Conservation (phyloP, 1,284 basidiomycete genomes). For the Schizopora paradoxa region DNA sequence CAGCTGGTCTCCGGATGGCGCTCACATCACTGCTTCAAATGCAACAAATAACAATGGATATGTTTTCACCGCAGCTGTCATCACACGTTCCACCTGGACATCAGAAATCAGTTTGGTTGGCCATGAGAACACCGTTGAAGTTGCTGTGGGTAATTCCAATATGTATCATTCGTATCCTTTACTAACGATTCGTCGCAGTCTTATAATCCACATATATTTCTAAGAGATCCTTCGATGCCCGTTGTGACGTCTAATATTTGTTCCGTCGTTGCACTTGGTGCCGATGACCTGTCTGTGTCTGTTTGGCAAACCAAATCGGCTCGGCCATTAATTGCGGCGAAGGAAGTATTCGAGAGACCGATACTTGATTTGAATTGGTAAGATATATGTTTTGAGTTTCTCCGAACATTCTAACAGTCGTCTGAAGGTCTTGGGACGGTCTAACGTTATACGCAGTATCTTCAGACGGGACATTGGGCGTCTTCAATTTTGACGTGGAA, state of each 20-base stretch:
- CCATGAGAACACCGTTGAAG: constrained; percentile 97
- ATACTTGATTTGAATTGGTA: constrained; percentile 96
- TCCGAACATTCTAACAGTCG: background rate
- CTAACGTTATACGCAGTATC: constrained; percentile 91
- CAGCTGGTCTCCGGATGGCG: constrained; percentile 99
- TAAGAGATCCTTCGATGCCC: constrained; percentile 62
- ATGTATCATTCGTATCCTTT: constrained; percentile 15
- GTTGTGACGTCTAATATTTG: constrained; percentile 74
- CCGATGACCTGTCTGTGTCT: constrained; percentile 83
- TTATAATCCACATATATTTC: constrained; percentile 91
- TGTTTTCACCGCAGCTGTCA: constrained; percentile 95
- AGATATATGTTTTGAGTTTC: constrained; percentile 22
- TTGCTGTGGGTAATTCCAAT: constrained; percentile 56
- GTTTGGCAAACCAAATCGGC: constrained; percentile 92
- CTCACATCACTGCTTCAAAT: constrained; percentile 94
- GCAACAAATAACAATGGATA: constrained; percentile 94
- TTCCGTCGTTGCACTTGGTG: constrained; percentile 85
- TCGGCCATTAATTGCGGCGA: constrained; percentile 85
- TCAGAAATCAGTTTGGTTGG: constrained; percentile 92
- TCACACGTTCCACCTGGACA: constrained; percentile 82
- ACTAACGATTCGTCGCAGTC: constrained; percentile 41
- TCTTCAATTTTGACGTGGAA: constrained; percentile 73
- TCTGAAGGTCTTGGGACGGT: constrained; percentile 83
- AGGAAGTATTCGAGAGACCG: constrained; percentile 91
- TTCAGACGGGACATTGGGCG: constrained; percentile 90